Evolutionary conservation across 768 basidiomycete genomes (phyloP).

Genomic region (Tulasnella calospora): DNA sequence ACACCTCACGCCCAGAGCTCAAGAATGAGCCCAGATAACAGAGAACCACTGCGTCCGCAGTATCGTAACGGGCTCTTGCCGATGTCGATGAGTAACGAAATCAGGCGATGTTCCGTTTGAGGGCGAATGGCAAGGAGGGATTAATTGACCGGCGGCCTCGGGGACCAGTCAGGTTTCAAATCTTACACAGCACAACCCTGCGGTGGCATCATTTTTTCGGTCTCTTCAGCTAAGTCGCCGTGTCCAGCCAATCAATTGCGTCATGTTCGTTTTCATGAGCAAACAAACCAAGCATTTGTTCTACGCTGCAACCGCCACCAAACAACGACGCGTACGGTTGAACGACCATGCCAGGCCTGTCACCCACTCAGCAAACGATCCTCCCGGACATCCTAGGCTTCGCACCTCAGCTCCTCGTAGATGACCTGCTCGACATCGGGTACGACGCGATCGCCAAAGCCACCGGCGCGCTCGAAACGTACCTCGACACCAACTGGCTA

Average conservation of each 20-base stretch:
- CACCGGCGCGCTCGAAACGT: conserved; percentile 56
- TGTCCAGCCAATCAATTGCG: neutral
- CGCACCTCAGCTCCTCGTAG: conserved; percentile 75
- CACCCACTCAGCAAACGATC: conserved; percentile 12
- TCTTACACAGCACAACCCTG: neutral
- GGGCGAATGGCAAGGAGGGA: neutral
- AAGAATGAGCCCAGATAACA: neutral
- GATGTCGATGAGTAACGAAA: neutral
- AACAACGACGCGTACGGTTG: neutral
- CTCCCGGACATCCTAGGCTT: conserved; percentile 69
- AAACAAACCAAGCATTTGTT: neutral
- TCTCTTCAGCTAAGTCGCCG: neutral
- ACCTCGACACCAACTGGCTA: conserved; percentile 17
- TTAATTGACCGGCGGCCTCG: neutral
- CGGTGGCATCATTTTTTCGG: neutral
- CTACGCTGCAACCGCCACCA: neutral
- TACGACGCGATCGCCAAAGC: conserved; percentile 74
- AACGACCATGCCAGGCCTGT: neutral
- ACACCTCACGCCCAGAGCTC: neutral
- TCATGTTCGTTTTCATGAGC: neutral
- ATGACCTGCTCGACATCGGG: conserved; percentile 79
- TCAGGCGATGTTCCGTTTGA: neutral
- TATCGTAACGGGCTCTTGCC: neutral
- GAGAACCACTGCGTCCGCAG: neutral
- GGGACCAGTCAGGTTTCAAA: conserved; percentile 3